Base-by-base conservation (phyloP, 179 eudicot genomes). In the Sideroxylon spinosum region DNA sequence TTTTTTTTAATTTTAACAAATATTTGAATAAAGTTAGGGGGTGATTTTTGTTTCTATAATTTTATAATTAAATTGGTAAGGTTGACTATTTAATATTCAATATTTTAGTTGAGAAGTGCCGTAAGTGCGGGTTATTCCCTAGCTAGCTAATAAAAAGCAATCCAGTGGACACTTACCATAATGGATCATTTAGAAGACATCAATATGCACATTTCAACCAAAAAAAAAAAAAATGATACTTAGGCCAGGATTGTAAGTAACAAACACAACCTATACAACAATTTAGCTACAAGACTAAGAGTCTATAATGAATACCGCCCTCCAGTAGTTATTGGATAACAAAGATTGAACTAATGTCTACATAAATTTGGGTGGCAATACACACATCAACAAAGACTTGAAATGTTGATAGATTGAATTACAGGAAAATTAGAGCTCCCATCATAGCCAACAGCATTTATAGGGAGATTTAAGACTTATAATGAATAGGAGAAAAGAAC, bases 371-470 rank as follows among this genome's bases (percentile, higher is more conserved):
- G 62, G 97, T 86, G 72, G 95, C 90, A 80, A 95, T 81, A 79
- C 91, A 95, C 74, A 91, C 86, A 78, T 95, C 98, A 79, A 93
- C 93, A 28, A 92, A 95, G 80, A 95, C 98, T 97, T 95, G 91
- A 76, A 79, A 83, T 37, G 44, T 1, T 37, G 44, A 37, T 37
- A 37, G 44, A 74, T 59, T 1, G 55, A 32, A 52, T 75, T 25
- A 7, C 46, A 44, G 37, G 12, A 22, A 73, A 56, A 69, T 61
- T 4, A 63, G 11, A 71, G 28, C 28, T 46, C 57, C 44, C 5
- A 64, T 44, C 65, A 65, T 26, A 67, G 6, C 44, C 3, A 37
- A 37, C 44, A 37, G 6, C 4, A 37, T 37, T 37, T 37, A 37
- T 37, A 6, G 44, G 37, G 44, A 68, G 19, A 48, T 50, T 59